Evolutionary conservation across 2,329 filamentous ascomycete genomes (phyloP).

Genomic region (Pseudocercospora crystallina): DNA sequence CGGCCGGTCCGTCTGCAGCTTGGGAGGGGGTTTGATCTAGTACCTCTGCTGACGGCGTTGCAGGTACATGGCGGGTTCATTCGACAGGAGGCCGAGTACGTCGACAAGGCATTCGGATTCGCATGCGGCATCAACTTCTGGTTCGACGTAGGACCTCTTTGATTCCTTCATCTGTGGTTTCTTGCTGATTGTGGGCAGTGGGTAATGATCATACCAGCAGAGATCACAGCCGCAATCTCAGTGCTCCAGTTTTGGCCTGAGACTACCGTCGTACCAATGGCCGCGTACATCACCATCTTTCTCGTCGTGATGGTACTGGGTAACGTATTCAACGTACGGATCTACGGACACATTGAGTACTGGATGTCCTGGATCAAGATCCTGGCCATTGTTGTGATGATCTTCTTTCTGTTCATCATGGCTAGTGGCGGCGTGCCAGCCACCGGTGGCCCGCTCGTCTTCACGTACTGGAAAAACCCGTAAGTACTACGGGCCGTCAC

Average conservation of each 20-base stretch:
- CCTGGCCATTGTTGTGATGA: slow-evolving; percentile 34
- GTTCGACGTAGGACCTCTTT: neutral
- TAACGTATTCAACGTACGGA: slow-evolving; percentile 29
- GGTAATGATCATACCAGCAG: slow-evolving; percentile 37
- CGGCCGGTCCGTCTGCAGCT: neutral
- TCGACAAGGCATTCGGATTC: slow-evolving; percentile 37
- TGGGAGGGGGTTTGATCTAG: too few relatives aligned
- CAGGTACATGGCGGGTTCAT: slow-evolving; percentile 32
- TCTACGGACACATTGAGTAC: slow-evolving; percentile 36
- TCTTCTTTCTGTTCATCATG: slow-evolving; percentile 40
- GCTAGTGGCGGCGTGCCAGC: slow-evolving; percentile 36
- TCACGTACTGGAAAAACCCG: slow-evolving; percentile 23
- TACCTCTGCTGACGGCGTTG: neutral
- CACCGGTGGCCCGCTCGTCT: slow-evolving; percentile 37
- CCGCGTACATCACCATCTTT: slow-evolving; percentile 38
- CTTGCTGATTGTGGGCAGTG: slow-evolving; percentile 32
- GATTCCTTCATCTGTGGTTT: neutral
- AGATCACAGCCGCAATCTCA: slow-evolving; percentile 37
- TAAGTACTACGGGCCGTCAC: neutral
- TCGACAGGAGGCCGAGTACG: slow-evolving; percentile 35
- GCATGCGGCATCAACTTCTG: slow-evolving; percentile 37
- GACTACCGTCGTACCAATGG: slow-evolving; percentile 30
- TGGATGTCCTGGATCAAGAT: slow-evolving; percentile 37
- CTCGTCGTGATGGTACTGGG: slow-evolving; percentile 29
- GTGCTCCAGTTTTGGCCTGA: slow-evolving; percentile 37